Conservation (phyloP, 768 basidiomycete genomes). For the Suillus spraguei region DNA sequence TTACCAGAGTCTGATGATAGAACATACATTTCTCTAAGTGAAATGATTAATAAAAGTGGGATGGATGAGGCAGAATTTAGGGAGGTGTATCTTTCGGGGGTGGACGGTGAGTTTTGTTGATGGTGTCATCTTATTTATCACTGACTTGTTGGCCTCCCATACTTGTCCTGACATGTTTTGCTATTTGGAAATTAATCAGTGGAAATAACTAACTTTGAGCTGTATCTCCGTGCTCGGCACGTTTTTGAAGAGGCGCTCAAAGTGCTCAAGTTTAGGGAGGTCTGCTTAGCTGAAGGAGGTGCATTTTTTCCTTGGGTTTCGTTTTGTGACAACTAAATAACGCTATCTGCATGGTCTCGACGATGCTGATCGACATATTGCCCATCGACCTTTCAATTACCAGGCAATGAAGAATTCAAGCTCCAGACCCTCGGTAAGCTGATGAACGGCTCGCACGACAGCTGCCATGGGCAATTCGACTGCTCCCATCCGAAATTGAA, state of each 20-base stretch:
- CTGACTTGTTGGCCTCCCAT: slow-evolving; percentile 1
- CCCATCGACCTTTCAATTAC: not conserved
- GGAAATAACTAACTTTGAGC: slow-evolving; percentile 77
- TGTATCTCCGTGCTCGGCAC: slow-evolving; percentile 83
- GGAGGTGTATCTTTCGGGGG: slow-evolving; percentile 75
- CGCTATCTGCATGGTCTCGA: not conserved
- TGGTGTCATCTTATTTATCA: not conserved
- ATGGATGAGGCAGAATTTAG: slow-evolving; percentile 56
- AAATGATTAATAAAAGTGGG: slow-evolving; percentile 71
- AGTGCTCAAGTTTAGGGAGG: slow-evolving; percentile 74
- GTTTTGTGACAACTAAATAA: not conserved
- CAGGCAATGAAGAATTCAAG: slow-evolving; percentile 24
- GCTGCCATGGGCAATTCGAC: slow-evolving; percentile 70
- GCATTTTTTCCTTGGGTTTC: slow-evolving; percentile 14
- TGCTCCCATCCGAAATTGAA: slow-evolving; percentile 84
- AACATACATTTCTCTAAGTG: slow-evolving; percentile 21
- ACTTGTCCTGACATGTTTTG: slow-evolving; percentile 6
- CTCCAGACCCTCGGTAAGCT: slow-evolving; percentile 61
- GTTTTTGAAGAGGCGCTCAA: slow-evolving; percentile 80
- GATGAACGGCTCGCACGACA: slow-evolving; percentile 80
- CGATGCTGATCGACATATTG: not conserved
- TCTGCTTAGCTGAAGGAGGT: slow-evolving; percentile 53
- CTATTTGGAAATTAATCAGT: slow-evolving; percentile 37
- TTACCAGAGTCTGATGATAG: slow-evolving; percentile 29
- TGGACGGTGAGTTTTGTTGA: slow-evolving; percentile 58